Percentiles rank a stretch among this genome's conserved stretches.
These are phyloP conservation scores for Chytridiales sp. DNA, from an alignment of 371 early-diverging fungal species.

Conservation along the genomic window DNA sequence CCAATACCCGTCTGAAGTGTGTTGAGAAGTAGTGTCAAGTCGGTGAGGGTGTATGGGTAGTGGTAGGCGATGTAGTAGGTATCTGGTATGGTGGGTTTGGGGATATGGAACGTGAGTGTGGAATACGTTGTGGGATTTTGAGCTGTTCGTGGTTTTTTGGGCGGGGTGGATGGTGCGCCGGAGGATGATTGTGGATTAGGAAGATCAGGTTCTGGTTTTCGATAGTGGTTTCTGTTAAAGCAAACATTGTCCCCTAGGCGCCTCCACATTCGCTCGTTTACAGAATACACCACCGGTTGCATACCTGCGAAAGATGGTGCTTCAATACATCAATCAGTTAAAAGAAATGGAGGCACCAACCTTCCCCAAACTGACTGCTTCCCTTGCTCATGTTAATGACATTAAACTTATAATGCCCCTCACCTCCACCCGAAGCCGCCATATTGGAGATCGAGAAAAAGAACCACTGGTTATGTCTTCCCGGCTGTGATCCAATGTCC, in stretches of 20 bases:
- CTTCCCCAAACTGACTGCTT: slow-evolving; percentile 46
- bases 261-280: slow-evolving; percentile 36
- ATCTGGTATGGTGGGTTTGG: slow-evolving; percentile 27
- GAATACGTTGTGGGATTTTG: slow-evolving; percentile 29
- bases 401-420: slow-evolving; percentile 53
- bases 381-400: slow-evolving; percentile 52
- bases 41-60: slow-evolving; percentile 51
- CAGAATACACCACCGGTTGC: slow-evolving; percentile 31
- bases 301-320: slow-evolving; percentile 15
- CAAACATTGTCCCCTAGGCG: slow-evolving; percentile 43
- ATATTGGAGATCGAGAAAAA: slow-evolving; percentile 42
- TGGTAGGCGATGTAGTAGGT: slow-evolving; percentile 47
- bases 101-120: slow-evolving; percentile 38
- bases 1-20: slow-evolving; percentile 9
- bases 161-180: slow-evolving; percentile 7
- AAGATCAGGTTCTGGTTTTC: slow-evolving; percentile 14
- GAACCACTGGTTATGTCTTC: slow-evolving; percentile 57
- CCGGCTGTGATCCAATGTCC: slow-evolving; percentile 43
- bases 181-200: slow-evolving; percentile 6
- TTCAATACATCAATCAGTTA: not conserved
- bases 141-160: not conserved
- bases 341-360: slow-evolving; percentile 17
- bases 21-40: slow-evolving; percentile 26
- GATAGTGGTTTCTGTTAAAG: slow-evolving; percentile 37
- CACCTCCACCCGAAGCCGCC: slow-evolving; percentile 20